A percentile compares a stretch with the other conserved stretches of the same genome.
Conservation (phyloP, 441 rosid genomes). For the Erodium chrysanthum region DNA sequence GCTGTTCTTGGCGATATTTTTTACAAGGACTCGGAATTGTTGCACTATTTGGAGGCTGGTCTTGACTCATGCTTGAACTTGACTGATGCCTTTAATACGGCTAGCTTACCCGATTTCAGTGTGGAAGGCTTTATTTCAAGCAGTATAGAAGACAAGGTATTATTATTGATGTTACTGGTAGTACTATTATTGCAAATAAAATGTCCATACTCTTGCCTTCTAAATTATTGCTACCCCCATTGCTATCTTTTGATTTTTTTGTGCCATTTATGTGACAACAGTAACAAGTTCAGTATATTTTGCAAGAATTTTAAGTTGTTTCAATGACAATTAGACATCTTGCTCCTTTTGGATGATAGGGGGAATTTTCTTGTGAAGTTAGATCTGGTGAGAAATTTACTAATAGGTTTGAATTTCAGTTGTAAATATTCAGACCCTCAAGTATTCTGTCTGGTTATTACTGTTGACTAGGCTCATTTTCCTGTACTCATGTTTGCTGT, state of each 20-base stretch:
- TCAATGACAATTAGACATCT: not conserved
- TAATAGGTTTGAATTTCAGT: not conserved
- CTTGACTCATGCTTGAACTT: slow-evolving; percentile 44
- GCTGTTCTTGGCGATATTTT: slow-evolving; percentile 40
- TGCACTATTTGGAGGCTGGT: slow-evolving; percentile 51
- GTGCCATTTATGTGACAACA: not conserved
- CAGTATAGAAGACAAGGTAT: slow-evolving; percentile 47
- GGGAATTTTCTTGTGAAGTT: not conserved
- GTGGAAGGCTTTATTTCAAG: slow-evolving; percentile 19
- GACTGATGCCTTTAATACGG: slow-evolving; percentile 27
- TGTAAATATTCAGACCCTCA: not conserved
- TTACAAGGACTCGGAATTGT: slow-evolving; percentile 50
- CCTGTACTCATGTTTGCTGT: not conserved
- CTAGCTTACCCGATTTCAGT: slow-evolving; percentile 29
- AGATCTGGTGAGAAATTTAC: not conserved
- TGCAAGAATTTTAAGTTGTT: not conserved
- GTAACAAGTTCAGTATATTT: not conserved
- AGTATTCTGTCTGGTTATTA: not conserved
- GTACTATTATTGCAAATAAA: not conserved
- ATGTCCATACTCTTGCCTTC: not conserved
- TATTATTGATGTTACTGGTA: slow-evolving; percentile 2
- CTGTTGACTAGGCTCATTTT: not conserved
- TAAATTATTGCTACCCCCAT: not conserved
- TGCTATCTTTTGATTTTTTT: not conserved
- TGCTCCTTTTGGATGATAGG: not conserved